Evolutionary conservation across 192 early-diverging fungal species (phyloP), one percentile per base, ranked within the genome.

Genomic region (Martensiomyces pterosporus): DNA sequence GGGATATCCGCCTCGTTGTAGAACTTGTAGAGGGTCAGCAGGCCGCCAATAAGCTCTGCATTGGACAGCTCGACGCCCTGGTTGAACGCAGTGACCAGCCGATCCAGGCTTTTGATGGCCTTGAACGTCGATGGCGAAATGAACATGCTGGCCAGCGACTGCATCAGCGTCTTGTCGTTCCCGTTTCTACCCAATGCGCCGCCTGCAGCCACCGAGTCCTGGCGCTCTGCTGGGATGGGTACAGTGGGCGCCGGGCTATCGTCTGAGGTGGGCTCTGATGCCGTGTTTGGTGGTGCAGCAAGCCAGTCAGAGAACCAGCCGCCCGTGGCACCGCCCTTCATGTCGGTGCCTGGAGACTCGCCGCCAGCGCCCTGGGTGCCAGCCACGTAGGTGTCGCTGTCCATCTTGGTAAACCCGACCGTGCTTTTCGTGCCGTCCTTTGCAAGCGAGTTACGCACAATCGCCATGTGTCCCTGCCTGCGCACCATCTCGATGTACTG

Each of bases 41-140:
- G 75, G 0, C 80, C 86, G 2, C 74, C 75, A 23, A 88, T 46
- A 23, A 88, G 67, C 57, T 85, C 81, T 4, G 79, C 58, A 49
- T 79, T 80, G 7, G 81, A 79, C 39, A 83, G 56, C 60, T 88
- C 86, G 29, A 88, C 76, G 25, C 86, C 86, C 59, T 88, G 84
- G 12, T 81, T 80, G 67, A 83, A 77, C 29, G 64, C 41, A 34
- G 54, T 50, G 1, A 72, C 53, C 49, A 79, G 37, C 19, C 71
- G 46, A 48, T 67, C 57, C 7, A 75, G 54, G 21, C 67, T 67
- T 40, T 79, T 65, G 39, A 79, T 40, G 1, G 60, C 59, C 56
- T 64, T 65, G 13, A 71, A 63, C 2, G 56, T 63, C 10, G 67
- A 70, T n/a, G 54, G 52, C 19, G 76, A 63, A 22, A 78, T 59